A percentile compares a stretch with the other conserved stretches of the same genome.
phyloP scores from a whole-genome alignment of 2,329 filamentous ascomycete species.

The Penicillium sp. region DNA sequence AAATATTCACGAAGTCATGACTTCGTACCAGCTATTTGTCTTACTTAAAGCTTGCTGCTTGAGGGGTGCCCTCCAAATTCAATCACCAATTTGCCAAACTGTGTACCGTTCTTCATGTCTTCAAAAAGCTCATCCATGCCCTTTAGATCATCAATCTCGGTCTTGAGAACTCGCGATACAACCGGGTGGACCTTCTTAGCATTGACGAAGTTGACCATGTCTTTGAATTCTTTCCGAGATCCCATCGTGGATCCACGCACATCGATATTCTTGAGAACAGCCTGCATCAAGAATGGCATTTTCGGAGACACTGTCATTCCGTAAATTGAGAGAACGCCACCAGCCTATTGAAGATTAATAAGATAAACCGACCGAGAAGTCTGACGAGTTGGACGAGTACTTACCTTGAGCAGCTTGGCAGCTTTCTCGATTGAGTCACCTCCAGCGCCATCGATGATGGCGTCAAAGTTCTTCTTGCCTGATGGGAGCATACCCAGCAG shows the following conservation, averaged over 20 bases:
- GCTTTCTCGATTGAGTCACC: constrained; percentile 75
- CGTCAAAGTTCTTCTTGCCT: constrained; percentile 67
- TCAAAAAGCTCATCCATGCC: constrained; percentile 80
- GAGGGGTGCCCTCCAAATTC: constrained; percentile 52
- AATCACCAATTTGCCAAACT: constrained; percentile 92
- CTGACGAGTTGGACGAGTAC: constrained; percentile 10
- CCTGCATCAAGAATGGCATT: constrained; percentile 82
- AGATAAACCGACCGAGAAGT: background rate
- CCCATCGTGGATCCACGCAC: constrained; percentile 88
- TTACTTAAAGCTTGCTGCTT: constrained; percentile 40
- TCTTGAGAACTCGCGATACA: constrained; percentile 68
- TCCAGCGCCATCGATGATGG: constrained; percentile 86
- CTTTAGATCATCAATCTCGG: constrained; percentile 69
- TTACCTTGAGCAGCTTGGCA: constrained; percentile 65
- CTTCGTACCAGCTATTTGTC: background rate
- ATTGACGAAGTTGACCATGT: constrained; percentile 82
- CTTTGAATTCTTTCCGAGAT: constrained; percentile 80
- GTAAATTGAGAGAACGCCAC: constrained; percentile 81
- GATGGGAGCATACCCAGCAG: constrained; percentile 61
- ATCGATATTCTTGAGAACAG: constrained; percentile 84
- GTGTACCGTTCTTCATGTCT: constrained; percentile 78
- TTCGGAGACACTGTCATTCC: constrained; percentile 86
- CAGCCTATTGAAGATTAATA: constrained; percentile 46
- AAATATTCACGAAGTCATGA: background rate
- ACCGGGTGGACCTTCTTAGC: constrained; percentile 72